Evolutionary conservation across 2,329 filamentous ascomycete species (phyloP).

Genomic region (Alternaria incomplexa): DNA sequence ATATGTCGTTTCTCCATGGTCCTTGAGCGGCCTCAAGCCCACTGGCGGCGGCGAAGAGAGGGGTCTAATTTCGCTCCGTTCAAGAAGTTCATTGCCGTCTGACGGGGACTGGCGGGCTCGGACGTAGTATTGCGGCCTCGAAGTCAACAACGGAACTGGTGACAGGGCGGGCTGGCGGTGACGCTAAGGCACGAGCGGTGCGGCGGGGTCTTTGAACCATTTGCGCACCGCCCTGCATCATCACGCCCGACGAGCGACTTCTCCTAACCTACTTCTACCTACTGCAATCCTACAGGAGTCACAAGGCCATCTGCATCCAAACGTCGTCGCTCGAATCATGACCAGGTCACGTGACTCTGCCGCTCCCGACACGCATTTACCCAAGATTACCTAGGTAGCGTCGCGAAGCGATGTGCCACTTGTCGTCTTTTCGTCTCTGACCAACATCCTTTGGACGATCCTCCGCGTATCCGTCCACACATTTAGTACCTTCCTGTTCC

Average conservation of each 20-base stretch:
- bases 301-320: neutral
- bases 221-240: conserved; percentile 2
- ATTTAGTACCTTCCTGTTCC: neutral
- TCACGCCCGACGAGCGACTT: neutral
- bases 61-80: too few relatives aligned
- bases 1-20: neutral
- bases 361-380: neutral
- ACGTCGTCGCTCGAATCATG: neutral
- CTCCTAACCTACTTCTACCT: neutral
- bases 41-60: neutral
- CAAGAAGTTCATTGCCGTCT: neutral
- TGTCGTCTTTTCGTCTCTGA: neutral
- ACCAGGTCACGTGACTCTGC: neutral
- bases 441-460: neutral
- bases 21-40: neutral
- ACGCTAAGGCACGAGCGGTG: conserved; percentile 30
- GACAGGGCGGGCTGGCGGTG: conserved; percentile 11
- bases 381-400: neutral
- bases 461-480: neutral
- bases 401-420: neutral
- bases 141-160: neutral
- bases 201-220: conserved; percentile 13
- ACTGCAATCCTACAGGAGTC: neutral
- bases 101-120: conserved; percentile 5
- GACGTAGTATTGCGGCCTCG: neutral